These are phyloP conservation scores for Erodium maritimum DNA, from an alignment of 345 rosid species.

Conservation along the genomic window DNA sequence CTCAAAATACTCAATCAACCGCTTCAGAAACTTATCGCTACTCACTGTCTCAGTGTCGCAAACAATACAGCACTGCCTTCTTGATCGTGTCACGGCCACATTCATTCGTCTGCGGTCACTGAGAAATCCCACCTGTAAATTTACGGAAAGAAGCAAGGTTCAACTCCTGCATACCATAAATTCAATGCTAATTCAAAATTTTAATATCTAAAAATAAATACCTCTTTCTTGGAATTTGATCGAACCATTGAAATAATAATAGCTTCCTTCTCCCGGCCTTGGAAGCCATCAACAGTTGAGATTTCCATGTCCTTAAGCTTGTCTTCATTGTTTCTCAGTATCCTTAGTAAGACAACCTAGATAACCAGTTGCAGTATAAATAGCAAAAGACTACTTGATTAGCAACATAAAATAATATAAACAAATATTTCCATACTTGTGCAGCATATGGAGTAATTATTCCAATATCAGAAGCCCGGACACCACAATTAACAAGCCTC, in stretches of 20 bases:
- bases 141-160: slow-evolving; percentile 6
- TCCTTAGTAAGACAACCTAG: slow-evolving; percentile 66
- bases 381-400: slow-evolving; percentile 5
- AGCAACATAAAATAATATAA: slow-evolving; percentile 1
- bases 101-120: slow-evolving; percentile 84
- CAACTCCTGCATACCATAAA: slow-evolving; percentile 1
- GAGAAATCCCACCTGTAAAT: slow-evolving; percentile 64
- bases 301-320: slow-evolving; percentile 75
- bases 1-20: slow-evolving; percentile 70
- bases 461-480: slow-evolving; percentile 73
- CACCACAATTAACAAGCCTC: slow-evolving; percentile 66
- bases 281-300: slow-evolving; percentile 95
- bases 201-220: slow-evolving; percentile 9
- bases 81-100: slow-evolving; percentile 86
- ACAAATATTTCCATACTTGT: slow-evolving; percentile 33
- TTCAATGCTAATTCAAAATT: background rate
- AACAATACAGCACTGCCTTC: slow-evolving; percentile 84
- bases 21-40: slow-evolving; percentile 60
- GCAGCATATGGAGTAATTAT: slow-evolving; percentile 94
- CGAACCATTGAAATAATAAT: slow-evolving; percentile 93
- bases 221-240: slow-evolving; percentile 84
- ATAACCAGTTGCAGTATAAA: slow-evolving; percentile 6
- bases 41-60: slow-evolving; percentile 85
- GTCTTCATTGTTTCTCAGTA: slow-evolving; percentile 55
- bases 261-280: slow-evolving; percentile 96